phyloP scores from a whole-genome alignment of 768 basidiomycete genomes.

The Cantharellus cinnabarinus region DNA sequence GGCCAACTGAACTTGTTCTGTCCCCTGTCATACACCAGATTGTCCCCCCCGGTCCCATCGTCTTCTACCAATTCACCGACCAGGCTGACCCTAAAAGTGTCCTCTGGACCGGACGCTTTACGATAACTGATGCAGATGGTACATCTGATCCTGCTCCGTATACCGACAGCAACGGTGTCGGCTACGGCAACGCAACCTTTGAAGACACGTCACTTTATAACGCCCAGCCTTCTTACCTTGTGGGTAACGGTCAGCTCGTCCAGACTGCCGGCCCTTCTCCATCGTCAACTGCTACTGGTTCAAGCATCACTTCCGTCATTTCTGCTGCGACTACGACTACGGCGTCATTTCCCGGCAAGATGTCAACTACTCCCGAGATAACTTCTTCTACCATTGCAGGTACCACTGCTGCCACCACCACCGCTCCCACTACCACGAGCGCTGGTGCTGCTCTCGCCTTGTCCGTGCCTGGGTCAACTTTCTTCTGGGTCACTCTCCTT shows the following conservation, averaged over 20 bases:
- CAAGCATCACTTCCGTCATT: background rate
- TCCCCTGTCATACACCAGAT: background rate
- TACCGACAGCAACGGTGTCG: slow-evolving; percentile 22
- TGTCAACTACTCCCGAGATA: no score
- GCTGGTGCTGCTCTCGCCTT: background rate
- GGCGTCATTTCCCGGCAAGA: background rate
- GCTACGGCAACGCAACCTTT: slow-evolving; percentile 49
- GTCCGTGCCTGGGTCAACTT: background rate
- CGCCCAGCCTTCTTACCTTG: slow-evolving; percentile 11
- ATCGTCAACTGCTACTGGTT: background rate
- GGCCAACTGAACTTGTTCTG: background rate
- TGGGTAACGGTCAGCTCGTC: background rate
- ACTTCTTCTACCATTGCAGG: background rate
- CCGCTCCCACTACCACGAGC: background rate
- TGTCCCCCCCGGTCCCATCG: background rate
- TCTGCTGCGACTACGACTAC: background rate
- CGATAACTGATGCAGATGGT: slow-evolving; percentile 11
- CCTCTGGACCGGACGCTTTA: slow-evolving; percentile 58
- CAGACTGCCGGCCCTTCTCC: background rate
- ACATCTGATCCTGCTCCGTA: background rate
- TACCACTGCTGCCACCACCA: background rate
- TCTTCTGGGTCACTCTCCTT: background rate
- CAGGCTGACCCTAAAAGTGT: slow-evolving; percentile 17
- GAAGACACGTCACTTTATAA: slow-evolving; percentile 21
- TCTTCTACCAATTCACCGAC: slow-evolving; percentile 48